These are phyloP conservation scores for Suillus lakei DNA, from an alignment of 768 basidiomycete genomes.

Conservation along the genomic window DNA sequence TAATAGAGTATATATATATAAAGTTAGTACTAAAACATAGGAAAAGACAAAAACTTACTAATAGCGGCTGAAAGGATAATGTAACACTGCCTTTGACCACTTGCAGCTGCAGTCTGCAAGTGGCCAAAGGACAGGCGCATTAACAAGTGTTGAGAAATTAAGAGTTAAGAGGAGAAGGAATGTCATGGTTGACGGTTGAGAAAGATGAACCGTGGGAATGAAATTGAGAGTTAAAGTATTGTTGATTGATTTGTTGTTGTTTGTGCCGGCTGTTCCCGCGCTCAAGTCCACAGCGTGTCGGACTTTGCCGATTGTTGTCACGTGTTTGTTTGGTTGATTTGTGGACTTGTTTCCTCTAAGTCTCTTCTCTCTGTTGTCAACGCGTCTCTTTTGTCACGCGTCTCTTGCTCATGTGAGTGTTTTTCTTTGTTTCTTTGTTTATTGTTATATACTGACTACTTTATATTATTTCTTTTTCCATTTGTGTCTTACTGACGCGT, in stretches of 20 bases:
- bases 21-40: no score
- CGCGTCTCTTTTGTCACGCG: background rate
- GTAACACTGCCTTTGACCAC: background rate
- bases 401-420: no score
- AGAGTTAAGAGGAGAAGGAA: background rate
- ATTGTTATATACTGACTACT: no score
- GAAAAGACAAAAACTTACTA: no score
- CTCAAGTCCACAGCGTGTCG: background rate
- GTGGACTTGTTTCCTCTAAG: background rate
- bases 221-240: background rate
- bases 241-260: background rate
- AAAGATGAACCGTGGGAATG: background rate
- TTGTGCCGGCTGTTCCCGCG: background rate
- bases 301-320: background rate
- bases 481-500: no score
- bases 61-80: no score
- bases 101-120: slow-evolving; percentile 4
- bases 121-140: background rate
- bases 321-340: background rate
- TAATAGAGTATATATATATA: no score
- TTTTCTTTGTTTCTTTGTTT: no score
- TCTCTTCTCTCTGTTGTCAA: background rate
- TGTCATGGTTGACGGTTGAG: background rate
- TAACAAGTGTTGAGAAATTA: no score
- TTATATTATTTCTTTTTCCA: no score